Evolutionary conservation across 225 moss, liverwort and hornwort species (phyloP).

Genomic region (Sphagnum contortum): DNA sequence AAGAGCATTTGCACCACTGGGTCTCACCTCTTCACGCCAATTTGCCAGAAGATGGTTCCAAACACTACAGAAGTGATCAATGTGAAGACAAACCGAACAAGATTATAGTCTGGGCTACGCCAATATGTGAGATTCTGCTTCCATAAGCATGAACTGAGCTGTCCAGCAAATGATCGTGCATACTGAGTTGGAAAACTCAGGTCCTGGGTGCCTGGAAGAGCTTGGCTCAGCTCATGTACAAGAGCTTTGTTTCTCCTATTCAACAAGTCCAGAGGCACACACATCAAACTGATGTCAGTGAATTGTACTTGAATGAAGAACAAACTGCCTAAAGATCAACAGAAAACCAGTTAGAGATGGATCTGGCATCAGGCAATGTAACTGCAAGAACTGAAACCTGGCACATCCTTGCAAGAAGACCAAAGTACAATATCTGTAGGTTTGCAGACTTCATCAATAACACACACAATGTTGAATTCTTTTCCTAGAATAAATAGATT

Average conservation of each 20-base stretch:
- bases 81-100: conserved; percentile 1
- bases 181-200: conserved; percentile 1
- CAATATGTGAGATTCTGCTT: conserved; percentile 6
- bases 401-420: neutral
- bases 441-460: too few species aligned
- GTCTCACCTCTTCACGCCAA: neutral
- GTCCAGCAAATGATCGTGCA: neutral
- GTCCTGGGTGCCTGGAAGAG: conserved; percentile 1
- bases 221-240: neutral
- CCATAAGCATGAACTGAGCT: conserved; percentile 1
- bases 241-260: conserved; percentile 5
- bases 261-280: too few species aligned
- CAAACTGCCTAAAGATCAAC: too few species aligned
- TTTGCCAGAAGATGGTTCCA: conserved; percentile 5
- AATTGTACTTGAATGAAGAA: too few species aligned
- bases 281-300: too few species aligned
- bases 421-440: too few species aligned
- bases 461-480: too few species aligned
- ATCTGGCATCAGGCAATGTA: too few species aligned
- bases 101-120: conserved; percentile 9
- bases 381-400: too few species aligned
- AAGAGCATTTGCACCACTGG: too few species aligned
- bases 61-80: neutral
- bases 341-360: too few species aligned
- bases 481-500: too few species aligned